These are phyloP conservation scores for Xanthoconium purpureum DNA, from an alignment of 768 basidiomycete species.

Conservation along the genomic window DNA sequence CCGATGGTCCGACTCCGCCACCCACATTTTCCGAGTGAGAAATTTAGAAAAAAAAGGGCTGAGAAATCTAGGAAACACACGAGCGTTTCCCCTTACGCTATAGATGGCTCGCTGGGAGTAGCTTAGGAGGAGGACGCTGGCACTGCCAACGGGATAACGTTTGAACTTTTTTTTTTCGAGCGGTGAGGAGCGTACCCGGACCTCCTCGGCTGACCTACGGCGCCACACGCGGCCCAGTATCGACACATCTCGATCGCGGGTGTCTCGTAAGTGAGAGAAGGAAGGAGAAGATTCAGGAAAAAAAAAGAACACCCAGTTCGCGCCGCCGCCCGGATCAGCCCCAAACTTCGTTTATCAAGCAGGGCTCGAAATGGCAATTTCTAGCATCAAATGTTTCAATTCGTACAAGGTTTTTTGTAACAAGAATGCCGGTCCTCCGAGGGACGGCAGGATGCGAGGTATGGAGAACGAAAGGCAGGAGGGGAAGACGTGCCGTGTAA, in stretches of 20 bases:
- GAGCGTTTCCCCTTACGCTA: neutral
- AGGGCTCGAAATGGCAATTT: slow-evolving; percentile 5
- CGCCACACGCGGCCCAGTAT: neutral
- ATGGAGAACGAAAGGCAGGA: slow-evolving; percentile 6
- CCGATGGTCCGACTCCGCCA: slow-evolving; percentile 10
- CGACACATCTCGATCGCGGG: slow-evolving; percentile 6
- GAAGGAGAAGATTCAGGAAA: neutral
- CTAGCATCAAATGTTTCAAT: slow-evolving; percentile 23
- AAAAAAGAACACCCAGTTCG: neutral
- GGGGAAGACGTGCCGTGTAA: slow-evolving; percentile 9
- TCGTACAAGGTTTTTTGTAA: slow-evolving; percentile 12
- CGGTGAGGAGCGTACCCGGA: too few species aligned
- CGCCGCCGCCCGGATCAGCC: slow-evolving; percentile 13
- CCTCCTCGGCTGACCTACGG: neutral
- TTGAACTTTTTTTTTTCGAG: too few species aligned
- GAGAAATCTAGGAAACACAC: neutral
- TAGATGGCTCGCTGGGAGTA: too few species aligned
- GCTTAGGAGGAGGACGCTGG: too few species aligned
- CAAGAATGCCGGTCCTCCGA: slow-evolving; percentile 15
- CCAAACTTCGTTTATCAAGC: slow-evolving; percentile 6
- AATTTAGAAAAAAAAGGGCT: neutral
- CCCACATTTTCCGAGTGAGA: slow-evolving; percentile 7
- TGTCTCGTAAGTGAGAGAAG: slow-evolving; percentile 5
- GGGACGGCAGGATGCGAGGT: slow-evolving; percentile 3
- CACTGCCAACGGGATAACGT: too few species aligned